These are phyloP conservation scores for Solanum chilense DNA, from an alignment of 257 asterid species.

Conservation along the genomic window DNA sequence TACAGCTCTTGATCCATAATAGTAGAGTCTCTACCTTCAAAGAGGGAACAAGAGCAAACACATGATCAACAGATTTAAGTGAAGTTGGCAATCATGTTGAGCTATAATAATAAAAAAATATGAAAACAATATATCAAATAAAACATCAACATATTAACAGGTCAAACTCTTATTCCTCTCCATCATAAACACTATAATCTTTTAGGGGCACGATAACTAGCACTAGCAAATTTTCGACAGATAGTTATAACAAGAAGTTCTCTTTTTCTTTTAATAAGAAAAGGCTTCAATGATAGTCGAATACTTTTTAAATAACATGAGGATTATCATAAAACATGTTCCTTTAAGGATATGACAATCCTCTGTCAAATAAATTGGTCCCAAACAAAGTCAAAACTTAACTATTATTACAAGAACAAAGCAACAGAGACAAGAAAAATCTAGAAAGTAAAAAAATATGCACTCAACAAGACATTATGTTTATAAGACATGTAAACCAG, in stretches of 20 bases:
- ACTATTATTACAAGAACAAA: too few relatives aligned
- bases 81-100: slow-evolving; percentile 61
- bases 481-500: too few relatives aligned
- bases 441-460: not conserved
- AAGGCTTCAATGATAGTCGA: slow-evolving; percentile 52
- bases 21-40: slow-evolving; percentile 45
- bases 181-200: slow-evolving; percentile 50
- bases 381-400: too few relatives aligned
- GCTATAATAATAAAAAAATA: not conserved
- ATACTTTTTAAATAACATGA: slow-evolving; percentile 41
- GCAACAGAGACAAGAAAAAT: too few relatives aligned
- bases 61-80: slow-evolving; percentile 74
- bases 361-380: too few relatives aligned
- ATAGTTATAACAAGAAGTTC: not conserved
- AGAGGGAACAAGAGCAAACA: slow-evolving; percentile 67
- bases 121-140: not conserved
- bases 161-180: slow-evolving; percentile 44
- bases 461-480: too few relatives aligned
- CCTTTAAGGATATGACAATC: too few relatives aligned
- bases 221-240: slow-evolving; percentile 1
- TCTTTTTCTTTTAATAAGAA: not conserved
- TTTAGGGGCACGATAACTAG: slow-evolving; percentile 24
- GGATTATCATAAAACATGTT: slow-evolving; percentile 26
- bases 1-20: not conserved
- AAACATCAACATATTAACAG: not conserved